Base-by-base conservation (phyloP, 1,139 yeast species). In the Lodderomyces jiufengensis region DNA sequence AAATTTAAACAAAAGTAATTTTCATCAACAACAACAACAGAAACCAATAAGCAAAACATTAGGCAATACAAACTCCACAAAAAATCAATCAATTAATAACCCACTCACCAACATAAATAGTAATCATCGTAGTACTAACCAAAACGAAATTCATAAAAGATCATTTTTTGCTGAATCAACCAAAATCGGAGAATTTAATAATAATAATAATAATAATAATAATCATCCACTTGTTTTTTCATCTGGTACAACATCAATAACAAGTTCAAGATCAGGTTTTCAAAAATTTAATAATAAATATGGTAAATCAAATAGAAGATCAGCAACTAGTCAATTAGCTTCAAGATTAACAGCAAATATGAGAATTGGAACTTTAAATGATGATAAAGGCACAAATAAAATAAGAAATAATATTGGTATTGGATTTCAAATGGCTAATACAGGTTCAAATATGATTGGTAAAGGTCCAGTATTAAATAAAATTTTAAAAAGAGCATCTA, bases 161-260 rank as follows among this genome's bases (percentile, higher is more conserved):
- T 41, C 44, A 4, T 46, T 46, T 27, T 43, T 43, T 37, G 48
- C 47, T 3, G 49, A 46, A 28, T 44, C 50, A 7, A 46, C 48
- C 3, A 45, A 43, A 12, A 39, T 46, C 7, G 39, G 40, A 8
- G 42, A 44, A 7, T 5, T 39, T 3, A 21, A 30, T 13, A 30
- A 27, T 27, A 18, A 31, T 5, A 22, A 22, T 9, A 27, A 21
- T n/a, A 25, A 24, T 20, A 18, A 28, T 9, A 15, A 9, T 6
- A 11, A 15, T 13, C 34, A 15, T 10, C 24, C 29, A 9, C 21
- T 18, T 4, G 12, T 25, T 16, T 22, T 36, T 8, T 31, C 41
- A 2, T 22, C 40, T 4, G 33, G 36, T 20, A 36, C 32, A 6
- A 25, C 33, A 11, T 34, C 38, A 5, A 21, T 32, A 14, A 12